phyloP scores from a whole-genome alignment of 768 basidiomycete genomes.

The Cystobasidium ongulense region DNA sequence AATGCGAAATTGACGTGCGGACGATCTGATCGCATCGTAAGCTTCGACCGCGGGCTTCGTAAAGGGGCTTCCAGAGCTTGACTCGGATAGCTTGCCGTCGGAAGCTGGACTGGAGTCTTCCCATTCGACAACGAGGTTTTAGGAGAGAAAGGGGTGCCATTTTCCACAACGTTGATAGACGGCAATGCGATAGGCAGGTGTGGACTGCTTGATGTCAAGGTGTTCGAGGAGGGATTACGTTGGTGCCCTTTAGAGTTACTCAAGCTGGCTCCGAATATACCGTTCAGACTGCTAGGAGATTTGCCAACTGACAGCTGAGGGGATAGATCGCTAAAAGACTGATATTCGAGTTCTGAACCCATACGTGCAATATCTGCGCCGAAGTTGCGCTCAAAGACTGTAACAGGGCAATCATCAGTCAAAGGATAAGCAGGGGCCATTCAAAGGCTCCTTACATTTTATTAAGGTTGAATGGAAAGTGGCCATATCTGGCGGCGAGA shows the following conservation, averaged over 20 bases:
- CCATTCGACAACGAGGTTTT: background rate
- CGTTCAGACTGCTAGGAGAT: background rate
- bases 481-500: constrained; percentile 81
- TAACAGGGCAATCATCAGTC: too few species aligned
- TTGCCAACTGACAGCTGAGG: background rate
- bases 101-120: background rate
- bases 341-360: constrained; percentile 1
- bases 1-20: background rate
- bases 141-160: background rate
- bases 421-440: background rate
- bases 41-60: background rate
- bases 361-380: constrained; percentile 35
- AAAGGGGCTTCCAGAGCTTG: background rate
- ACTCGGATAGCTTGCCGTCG: background rate
- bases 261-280: background rate
- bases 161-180: background rate
- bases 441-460: constrained; percentile 42
- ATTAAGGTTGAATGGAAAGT: constrained; percentile 84
- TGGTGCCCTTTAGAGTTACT: background rate
- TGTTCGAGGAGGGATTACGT: background rate
- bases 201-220: constrained; percentile 7
- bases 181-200: background rate
- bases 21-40: background rate
- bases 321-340: background rate
- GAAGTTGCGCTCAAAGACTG: constrained; percentile 41